Base-by-base conservation (phyloP, 805 yeast genomes). In the Lipomyces yamadae region DNA sequence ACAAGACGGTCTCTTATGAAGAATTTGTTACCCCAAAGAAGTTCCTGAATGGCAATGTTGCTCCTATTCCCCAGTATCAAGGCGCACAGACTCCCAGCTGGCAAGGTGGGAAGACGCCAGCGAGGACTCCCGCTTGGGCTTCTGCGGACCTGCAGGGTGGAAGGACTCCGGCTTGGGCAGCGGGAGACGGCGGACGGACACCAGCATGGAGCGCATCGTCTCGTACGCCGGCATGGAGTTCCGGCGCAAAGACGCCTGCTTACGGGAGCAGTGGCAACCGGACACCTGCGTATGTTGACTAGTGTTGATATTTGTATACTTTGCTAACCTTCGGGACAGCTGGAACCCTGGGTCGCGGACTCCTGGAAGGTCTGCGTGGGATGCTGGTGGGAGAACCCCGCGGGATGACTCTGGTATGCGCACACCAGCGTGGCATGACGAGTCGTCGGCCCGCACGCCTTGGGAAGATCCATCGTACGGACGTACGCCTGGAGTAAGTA, bases 1-100 rank as follows among this genome's bases (percentile, higher is more conserved):
- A 76, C 52, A 62, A 66, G 45, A 87, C 83, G 70, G 84, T 91
- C 65, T 89, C 96, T 24, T 92, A 91, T 76, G 88, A 89, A 72
- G 90, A 92, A 70, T 89, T 91, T 72, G 83, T 91, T 61, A 91
- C 88, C 53, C 85, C 80, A 6, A 59, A 63, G 55, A 61, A 62
- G 56, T 48, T 60, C 56, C 60, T 61, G 37, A 69, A 56, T 35
- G 76, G 74, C 35, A 30, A 53, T 10, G 73, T 67, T 35, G 68
- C 67, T n/a, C 56, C 71, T 8, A 63, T 73, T 55, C 74, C 75
- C 6, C 74, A 67, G 54, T 82, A 33, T 72, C 78, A 75, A 67
- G 77, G 75, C 29, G 74, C 67, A 15, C 74, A 72, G 18, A 61
- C 58, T n/a, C 66, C 55, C 10, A 39, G 56, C 8, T 61, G 64